Base-by-base conservation (phyloP, 164 flowering plant species). In the Liriodendron chinense region DNA sequence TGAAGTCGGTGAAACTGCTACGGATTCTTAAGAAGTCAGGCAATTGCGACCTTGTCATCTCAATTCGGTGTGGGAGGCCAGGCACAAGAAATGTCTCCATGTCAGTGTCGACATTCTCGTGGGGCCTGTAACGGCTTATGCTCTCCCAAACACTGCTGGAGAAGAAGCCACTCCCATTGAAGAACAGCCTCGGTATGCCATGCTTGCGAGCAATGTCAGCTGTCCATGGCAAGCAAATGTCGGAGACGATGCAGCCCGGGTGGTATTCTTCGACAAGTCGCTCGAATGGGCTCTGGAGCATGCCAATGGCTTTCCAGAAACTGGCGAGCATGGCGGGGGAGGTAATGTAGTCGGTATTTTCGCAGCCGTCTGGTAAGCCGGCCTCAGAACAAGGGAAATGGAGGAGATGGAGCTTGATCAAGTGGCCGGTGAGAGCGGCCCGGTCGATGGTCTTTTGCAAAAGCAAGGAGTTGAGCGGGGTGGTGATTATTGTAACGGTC, bases 161-260 rank as follows among this genome's bases (percentile, higher is more conserved):
- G 80, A 87, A 88, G 72, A 82, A 84, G 21, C 86, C 34, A 0
- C 84, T 79, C 2, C 91, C 92, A 53, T 84, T 83, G 72, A 91
- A 89, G 47, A 74, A 80, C 7, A 90, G 56, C 47, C 86, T 79
- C 0, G 92, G 96, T 9, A 92, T 80, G 1, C 78, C 83, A 34
- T 83, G 79, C 25, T 81, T 80, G 0, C 74, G 74, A 0, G 91
- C 89, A 6, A 57, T 23, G 1, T 87, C 83, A 0, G 78, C 72
- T 0, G 86, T 79, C 92, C 96, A 92, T 0, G 91, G 87, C 25
- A 84, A 80, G 79, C 86, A 85, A 80, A 83, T 69, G 56, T 90
- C 92, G 1, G 89, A 80, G 7, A 92, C 79, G 0, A 90, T 76
- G 72, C 91, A 88, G 63, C 83, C 70, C 0, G 94, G 90, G 2